Percentiles rank a stretch among this genome's conserved stretches.
Evolutionary conservation across 2,329 filamentous ascomycete genomes (phyloP).

Genomic region (Alternaria brassicae): DNA sequence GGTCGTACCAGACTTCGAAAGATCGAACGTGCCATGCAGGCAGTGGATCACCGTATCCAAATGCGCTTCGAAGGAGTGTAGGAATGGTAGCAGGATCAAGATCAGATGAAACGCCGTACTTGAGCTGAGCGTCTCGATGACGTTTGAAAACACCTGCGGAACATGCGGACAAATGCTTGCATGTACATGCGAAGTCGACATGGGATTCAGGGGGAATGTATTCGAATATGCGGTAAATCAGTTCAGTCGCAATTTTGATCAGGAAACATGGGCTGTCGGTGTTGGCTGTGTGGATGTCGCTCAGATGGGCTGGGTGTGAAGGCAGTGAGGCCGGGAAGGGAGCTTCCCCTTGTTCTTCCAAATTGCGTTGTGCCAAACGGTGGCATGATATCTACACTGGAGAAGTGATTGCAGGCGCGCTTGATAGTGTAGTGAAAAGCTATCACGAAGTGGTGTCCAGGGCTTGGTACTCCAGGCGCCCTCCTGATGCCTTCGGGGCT

Average conservation of each 20-base stretch:
- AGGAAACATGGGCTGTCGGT: not conserved
- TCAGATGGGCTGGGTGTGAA: not conserved
- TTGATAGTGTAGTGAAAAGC: not conserved
- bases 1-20: constrained; percentile 22
- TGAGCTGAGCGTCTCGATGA: constrained; percentile 19
- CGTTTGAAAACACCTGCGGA: constrained; percentile 14
- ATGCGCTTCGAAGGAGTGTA: constrained; percentile 19
- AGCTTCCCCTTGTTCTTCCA: not conserved
- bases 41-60: constrained; percentile 15
- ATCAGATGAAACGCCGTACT: constrained; percentile 18
- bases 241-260: constrained; percentile 5
- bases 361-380: not conserved
- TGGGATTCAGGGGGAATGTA: constrained; percentile 13
- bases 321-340: not conserved
- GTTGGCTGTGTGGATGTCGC: not conserved
- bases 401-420: not conserved
- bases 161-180: constrained; percentile 9
- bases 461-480: not conserved
- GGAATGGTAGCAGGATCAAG: constrained; percentile 15
- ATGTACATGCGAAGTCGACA: constrained; percentile 20
- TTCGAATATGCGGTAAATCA: constrained; percentile 14
- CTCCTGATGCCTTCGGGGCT: constrained; percentile 4
- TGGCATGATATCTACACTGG: too few relatives aligned
- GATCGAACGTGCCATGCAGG: constrained; percentile 21
- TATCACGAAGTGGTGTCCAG: not conserved